A percentile compares a stretch with the other conserved stretches of the same genome.
Evolutionary conservation across 257 asterid genomes (phyloP).

Genomic region (Solanum chaucha): DNA sequence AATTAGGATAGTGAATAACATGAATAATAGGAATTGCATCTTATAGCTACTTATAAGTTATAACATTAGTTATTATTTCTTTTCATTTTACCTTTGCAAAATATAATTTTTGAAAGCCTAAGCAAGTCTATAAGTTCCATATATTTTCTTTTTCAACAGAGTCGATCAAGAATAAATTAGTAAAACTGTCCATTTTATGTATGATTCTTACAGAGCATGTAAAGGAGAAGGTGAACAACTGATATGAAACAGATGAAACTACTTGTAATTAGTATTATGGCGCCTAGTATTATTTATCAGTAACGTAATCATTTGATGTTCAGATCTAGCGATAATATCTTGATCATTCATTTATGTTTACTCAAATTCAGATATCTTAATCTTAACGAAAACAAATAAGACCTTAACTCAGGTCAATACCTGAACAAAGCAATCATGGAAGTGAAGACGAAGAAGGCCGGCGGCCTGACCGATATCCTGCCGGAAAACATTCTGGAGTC

Average conservation of each 20-base stretch:
- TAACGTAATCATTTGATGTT: background rate
- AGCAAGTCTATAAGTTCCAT: too few relatives aligned
- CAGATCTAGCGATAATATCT: background rate
- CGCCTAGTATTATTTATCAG: background rate
- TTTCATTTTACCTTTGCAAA: too few relatives aligned
- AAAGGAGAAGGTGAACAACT: background rate
- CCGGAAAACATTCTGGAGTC: conserved; percentile 3
- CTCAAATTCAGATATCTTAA: too few relatives aligned
- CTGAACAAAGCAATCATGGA: conserved; percentile 25
- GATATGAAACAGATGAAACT: background rate
- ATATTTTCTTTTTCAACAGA: too few relatives aligned
- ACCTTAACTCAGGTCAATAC: background rate
- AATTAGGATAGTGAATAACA: background rate
- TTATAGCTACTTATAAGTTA: too few relatives aligned
- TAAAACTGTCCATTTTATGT: too few relatives aligned
- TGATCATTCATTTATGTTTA: background rate
- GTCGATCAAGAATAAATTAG: too few relatives aligned
- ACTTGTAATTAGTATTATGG: background rate
- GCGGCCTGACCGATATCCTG: conserved; percentile 14
- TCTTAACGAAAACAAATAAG: background rate
- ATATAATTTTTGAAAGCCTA: background rate
- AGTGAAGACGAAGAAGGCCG: conserved; percentile 19
- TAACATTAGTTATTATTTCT: too few relatives aligned
- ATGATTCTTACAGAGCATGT: too few relatives aligned
- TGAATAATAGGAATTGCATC: too few relatives aligned